Evolutionary conservation across 2,329 filamentous ascomycete species (phyloP).

Genomic region (Monosporascus cannonballus): DNA sequence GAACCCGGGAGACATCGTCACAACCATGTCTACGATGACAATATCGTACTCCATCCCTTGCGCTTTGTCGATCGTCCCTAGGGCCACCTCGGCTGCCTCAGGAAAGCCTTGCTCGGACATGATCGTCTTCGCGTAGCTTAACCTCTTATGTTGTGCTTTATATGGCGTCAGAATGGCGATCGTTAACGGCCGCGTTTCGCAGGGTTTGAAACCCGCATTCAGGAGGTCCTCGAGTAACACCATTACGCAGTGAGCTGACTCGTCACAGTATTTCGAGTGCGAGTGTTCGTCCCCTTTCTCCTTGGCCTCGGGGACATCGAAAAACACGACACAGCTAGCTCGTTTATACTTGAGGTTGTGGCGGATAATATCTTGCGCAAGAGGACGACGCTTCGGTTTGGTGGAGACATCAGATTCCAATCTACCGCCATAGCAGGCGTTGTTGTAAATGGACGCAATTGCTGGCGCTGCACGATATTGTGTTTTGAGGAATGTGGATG

Average conservation of each 20-base stretch:
- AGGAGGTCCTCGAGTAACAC: neutral
- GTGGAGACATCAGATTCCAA: neutral
- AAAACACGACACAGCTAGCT: neutral
- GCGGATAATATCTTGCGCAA: neutral
- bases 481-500: neutral
- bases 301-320: neutral
- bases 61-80: conserved; percentile 1
- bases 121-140: neutral
- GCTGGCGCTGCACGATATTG: neutral
- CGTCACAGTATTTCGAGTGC: neutral
- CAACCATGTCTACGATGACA: neutral
- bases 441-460: neutral
- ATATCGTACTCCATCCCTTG: conserved; percentile 1
- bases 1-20: neutral
- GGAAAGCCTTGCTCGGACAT: neutral
- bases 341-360: neutral
- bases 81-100: neutral
- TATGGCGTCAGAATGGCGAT: conserved; percentile 1
- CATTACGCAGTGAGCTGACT: neutral
- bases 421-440: neutral
- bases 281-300: neutral
- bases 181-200: neutral
- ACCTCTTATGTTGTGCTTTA: neutral
- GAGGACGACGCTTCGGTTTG: neutral
- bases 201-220: neutral